Evolutionary conservation across 2,329 filamentous ascomycete genomes (phyloP), one percentile per base, ranked within the genome.

Genomic region (Drechslerella coelobrocha): DNA sequence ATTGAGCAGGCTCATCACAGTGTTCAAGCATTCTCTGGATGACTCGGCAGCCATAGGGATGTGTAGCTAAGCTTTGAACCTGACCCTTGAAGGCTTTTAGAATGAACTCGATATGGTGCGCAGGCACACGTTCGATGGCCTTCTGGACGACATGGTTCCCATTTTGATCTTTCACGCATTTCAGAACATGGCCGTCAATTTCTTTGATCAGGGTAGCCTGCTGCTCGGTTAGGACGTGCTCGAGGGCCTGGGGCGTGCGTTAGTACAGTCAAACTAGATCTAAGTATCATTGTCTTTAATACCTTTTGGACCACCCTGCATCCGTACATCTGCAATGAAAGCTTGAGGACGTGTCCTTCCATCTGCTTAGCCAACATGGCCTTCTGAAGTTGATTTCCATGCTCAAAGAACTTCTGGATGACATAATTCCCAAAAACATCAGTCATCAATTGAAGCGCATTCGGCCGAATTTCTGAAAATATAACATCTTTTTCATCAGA

Each of bases 381-480:
- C 82, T 99, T 99, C 81, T 99, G 94, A 0, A 88, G 85, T 79
- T 96, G 92, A 75, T 91, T 95, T 39, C 94, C 93, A 78, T 97
- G 91, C 78, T 97, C 93, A 73, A 97, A 97, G 77, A 97, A 88
- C 78, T 97, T 97, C 77, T 99, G 94, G 39, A 97, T 92, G 34
- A 99, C 94, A 77, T 97, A 99, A 79, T 99, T 99, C 59, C 94
- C 94, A 77, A 97, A 99, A 0, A 97, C 89, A 78, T 97, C 94
- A 48, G 89, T 93, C 91, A 96, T 97, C 51, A 99, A 82, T 76
- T 93, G 91, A 27, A 96, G 79, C 1, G 89, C 87, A 74, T 99
- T 94, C 0, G 87, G 85, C 75, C 90, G 85, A 48, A 99, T 91
- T 78, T 97, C 94, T 0, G 84, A 83, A 81, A 97, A 97, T 0